Percentiles rank a stretch among this genome's conserved stretches.
Evolutionary conservation across 768 basidiomycete genomes (phyloP).

Genomic region (Psilocybe cubensis): DNA sequence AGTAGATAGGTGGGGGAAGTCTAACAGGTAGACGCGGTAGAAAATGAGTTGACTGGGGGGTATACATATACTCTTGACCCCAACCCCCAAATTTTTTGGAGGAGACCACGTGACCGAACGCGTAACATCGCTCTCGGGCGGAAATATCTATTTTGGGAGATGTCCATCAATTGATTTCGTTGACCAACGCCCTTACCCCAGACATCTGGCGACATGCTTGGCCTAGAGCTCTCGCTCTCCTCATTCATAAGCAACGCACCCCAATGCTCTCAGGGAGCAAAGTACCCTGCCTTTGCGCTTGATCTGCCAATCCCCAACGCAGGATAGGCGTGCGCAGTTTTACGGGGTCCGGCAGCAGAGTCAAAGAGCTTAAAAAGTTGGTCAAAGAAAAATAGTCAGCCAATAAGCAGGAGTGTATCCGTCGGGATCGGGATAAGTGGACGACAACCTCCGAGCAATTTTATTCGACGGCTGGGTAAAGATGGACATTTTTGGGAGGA

Average conservation of each 20-base stretch:
- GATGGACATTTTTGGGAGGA: too few species aligned
- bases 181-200: neutral
- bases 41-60: conserved; percentile 23
- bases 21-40: conserved; percentile 28
- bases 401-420: neutral
- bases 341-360: neutral
- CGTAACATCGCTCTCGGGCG: conserved; percentile 16
- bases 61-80: conserved; percentile 46
- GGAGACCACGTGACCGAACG: conserved; percentile 36
- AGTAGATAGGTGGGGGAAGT: conserved; percentile 23
- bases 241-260: neutral
- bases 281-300: neutral
- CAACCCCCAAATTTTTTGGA: conserved; percentile 48
- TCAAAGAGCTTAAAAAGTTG: too few species aligned
- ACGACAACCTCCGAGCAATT: too few species aligned
- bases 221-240: neutral
- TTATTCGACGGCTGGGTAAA: too few species aligned
- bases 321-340: neutral
- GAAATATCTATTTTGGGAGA: conserved; percentile 6
- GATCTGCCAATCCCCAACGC: neutral
- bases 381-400: too few species aligned
- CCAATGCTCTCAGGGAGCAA: neutral
- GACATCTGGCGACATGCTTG: neutral
- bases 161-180: neutral
- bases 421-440: neutral